Conservation (phyloP, 2,329 filamentous ascomycete genomes). For the Talaromyces sp. region DNA sequence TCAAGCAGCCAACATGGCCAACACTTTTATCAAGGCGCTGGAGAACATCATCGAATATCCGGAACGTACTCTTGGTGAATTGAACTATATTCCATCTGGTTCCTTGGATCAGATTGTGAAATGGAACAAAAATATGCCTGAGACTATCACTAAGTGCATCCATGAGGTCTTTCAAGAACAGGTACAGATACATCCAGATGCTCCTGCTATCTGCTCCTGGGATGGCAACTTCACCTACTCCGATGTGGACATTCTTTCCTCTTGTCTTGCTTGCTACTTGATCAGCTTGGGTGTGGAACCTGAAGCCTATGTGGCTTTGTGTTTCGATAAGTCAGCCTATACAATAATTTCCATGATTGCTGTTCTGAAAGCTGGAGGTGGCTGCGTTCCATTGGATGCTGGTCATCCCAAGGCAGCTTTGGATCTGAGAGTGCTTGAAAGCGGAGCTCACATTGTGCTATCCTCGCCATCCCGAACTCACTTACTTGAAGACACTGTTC, state of each 20-base stretch:
- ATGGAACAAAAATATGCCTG: constrained; percentile 7
- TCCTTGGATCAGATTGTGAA: constrained; percentile 7
- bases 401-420: constrained; percentile 9
- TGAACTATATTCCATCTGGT: constrained; percentile 1
- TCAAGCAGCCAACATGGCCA: constrained; percentile 34
- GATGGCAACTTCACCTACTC: constrained; percentile 29
- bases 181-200: constrained; percentile 14
- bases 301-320: constrained; percentile 22
- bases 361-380: constrained; percentile 16
- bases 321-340: constrained; percentile 16
- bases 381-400: constrained; percentile 11
- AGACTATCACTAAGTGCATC: constrained; percentile 12
- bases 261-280: constrained; percentile 25
- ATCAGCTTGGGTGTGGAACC: constrained; percentile 23
- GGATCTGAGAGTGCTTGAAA: constrained; percentile 6
- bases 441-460: constrained; percentile 8
- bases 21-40: constrained; percentile 30
- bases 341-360: constrained; percentile 14
- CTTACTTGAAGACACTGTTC: constrained; percentile 36
- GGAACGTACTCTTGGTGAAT: not conserved
- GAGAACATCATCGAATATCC: constrained; percentile 32
- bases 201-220: constrained; percentile 25
- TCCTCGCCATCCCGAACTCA: constrained; percentile 16
- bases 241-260: constrained; percentile 27
- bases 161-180: constrained; percentile 9